Base-by-base conservation (phyloP, 306 rosid genomes). In the Betula pendula region DNA sequence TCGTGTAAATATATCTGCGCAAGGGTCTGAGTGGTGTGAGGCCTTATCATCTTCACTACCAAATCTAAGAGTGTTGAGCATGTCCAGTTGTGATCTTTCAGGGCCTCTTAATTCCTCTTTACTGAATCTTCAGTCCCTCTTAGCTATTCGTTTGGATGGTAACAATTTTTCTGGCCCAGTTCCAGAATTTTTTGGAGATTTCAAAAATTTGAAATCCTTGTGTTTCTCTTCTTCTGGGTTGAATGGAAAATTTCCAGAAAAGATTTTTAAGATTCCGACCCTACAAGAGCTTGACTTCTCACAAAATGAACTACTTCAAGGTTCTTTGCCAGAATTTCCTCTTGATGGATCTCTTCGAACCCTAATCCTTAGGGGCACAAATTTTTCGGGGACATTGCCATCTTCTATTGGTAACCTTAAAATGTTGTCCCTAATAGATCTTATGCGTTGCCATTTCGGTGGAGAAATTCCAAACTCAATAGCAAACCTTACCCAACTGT, bases 311-410 rank as follows among this genome's bases (percentile, higher is more conserved):
- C 83, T 87, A 29, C 43, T 40, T 1, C 3, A 24, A 1, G 88
- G 85, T 31, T 53, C 71, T 65, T 55, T 87, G 16, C 87, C 82
- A 70, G 71, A 82, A 10, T 87, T 87, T 27, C 72, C 31, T 49
- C 31, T 6, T 6, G 12, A 55, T 44, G 25, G 78, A 29, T 71
- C 68, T 53, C 75, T 87, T 10, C 53, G 50, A 0, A 6, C 6
- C 1, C 14, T 80, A 73, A 53, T 14, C 1, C 74, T 85, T 3
- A 2, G 59, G 8, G 0, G 17, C 0, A 82, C 91, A 74, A 72
- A 50, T 16, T 82, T 87, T 45, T 75, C 79, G 0, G 87, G 91
- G 25, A 2, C 7, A 0, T 15, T 88, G 2, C 86, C 85, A 50
- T 3, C 25, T 24, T 10, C 79, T 2, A 72, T 87, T 2, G 44